Evolutionary conservation across 2,329 filamentous ascomycete species (phyloP).

Genomic region (Aspergillus flavus): DNA sequence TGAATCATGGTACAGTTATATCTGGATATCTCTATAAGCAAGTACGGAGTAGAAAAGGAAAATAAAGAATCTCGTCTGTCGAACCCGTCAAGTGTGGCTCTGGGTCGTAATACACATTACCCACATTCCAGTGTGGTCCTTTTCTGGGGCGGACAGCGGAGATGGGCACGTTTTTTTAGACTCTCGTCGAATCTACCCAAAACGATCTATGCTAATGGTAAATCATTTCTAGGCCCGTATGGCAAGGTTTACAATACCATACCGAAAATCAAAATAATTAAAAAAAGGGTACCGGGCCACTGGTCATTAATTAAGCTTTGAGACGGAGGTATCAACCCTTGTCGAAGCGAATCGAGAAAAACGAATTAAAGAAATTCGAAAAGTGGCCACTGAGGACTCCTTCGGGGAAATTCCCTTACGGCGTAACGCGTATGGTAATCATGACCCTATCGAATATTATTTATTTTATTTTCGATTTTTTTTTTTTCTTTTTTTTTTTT

Average conservation of each 20-base stretch:
- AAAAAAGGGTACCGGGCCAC: constrained; percentile 18
- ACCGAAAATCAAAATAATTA: neutral
- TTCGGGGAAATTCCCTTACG: constrained; percentile 16
- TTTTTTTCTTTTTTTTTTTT: neutral
- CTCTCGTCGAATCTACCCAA: constrained; percentile 23
- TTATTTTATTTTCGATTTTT: neutral
- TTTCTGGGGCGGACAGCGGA: constrained; percentile 4
- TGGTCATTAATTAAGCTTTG: constrained; percentile 31
- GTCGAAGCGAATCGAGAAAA: constrained; percentile 20
- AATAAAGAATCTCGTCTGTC: neutral
- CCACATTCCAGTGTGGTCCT: neutral
- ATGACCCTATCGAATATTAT: neutral
- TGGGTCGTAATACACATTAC: neutral
- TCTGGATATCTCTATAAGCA: neutral
- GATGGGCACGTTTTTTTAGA: constrained; percentile 21
- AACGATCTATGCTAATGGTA: constrained; percentile 17
- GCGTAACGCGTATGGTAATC: neutral
- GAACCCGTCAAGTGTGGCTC: neutral
- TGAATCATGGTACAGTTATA: no score
- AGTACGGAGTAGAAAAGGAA: neutral
- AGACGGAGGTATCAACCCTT: constrained; percentile 26
- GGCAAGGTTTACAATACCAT: neutral
- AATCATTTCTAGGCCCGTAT: constrained; percentile 12
- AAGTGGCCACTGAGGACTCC: constrained; percentile 17
- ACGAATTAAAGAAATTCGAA: neutral